These are phyloP conservation scores for Baorangia bicolor DNA, from an alignment of 768 basidiomycete species.

Conservation along the genomic window DNA sequence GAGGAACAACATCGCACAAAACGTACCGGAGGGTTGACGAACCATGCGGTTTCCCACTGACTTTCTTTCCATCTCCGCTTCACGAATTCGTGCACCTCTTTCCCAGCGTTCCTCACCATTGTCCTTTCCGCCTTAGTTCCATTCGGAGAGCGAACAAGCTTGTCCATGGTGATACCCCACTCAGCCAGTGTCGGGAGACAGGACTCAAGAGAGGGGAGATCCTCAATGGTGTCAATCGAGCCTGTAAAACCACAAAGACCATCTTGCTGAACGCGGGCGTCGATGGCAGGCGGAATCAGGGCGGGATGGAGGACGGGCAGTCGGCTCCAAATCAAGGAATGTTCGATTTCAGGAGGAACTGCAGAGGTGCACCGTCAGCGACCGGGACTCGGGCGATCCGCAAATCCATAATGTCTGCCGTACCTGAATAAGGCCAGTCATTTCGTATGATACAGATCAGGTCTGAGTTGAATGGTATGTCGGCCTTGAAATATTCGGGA, in stretches of 20 bases:
- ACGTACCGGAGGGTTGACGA: constrained; percentile 82
- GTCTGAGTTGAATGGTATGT: constrained; percentile 48
- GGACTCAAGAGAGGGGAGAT: constrained; percentile 54
- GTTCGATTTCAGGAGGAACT: constrained; percentile 74
- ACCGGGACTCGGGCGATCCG: not conserved
- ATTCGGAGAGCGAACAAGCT: constrained; percentile 50
- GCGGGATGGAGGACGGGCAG: constrained; percentile 66
- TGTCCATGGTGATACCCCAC: constrained; percentile 68
- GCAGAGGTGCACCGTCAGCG: not conserved
- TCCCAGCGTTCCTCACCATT: constrained; percentile 49
- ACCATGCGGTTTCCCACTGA: constrained; percentile 92
- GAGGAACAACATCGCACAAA: not conserved
- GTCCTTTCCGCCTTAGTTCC: constrained; percentile 54
- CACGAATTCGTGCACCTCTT: constrained; percentile 64
- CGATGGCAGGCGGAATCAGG: constrained; percentile 50
- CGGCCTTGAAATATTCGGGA: constrained; percentile 64
- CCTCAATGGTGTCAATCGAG: constrained; percentile 49
- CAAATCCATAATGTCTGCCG: constrained; percentile 8
- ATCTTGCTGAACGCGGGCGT: constrained; percentile 63
- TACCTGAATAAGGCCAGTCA: constrained; percentile 89
- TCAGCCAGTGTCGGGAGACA: constrained; percentile 65
- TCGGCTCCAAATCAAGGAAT: constrained; percentile 75
- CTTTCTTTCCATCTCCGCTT: constrained; percentile 62
- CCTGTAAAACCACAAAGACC: constrained; percentile 87
- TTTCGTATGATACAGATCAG: constrained; percentile 73